Base-by-base conservation (phyloP, 1,284 basidiomycete genomes). In the Mycena sp. region DNA sequence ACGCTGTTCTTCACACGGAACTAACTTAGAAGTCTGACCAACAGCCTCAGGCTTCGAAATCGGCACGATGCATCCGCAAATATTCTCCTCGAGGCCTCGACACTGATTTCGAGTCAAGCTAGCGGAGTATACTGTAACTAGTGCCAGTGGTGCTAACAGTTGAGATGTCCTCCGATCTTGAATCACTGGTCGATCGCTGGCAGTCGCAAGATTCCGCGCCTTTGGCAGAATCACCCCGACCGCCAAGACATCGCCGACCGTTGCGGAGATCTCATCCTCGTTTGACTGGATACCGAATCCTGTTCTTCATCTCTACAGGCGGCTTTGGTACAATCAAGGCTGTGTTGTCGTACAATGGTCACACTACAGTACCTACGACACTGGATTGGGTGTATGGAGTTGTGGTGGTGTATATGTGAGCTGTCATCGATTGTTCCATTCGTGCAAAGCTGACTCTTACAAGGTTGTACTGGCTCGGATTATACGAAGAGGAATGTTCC, bases 341-440 rank as follows among this genome's bases (percentile, higher is more conserved):
- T 7, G 64, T 61, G 25, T 60, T 70, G 10, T 69, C 75, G 17
- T 74, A 74, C 58, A 54, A 65, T 10, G 74, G 73, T 11, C 61
- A 71, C 29, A 73, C 69, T 5, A 73, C 71, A 14, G 68, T 68
- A 12, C 71, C 73, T 4, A 72, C 68, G 25, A 72, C 74, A 11
- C 32, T 75, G 23, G 74, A 76, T 56, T 74, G 72, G 74, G 32
- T 73, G 14, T 74, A 72, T 56, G 72, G 73, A 1, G 71, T 76
- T 21, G 53, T 72, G 19, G 67, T 70, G 2, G 73, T 71, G 58
- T 61, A 51, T 38, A 30, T 12, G 59, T 61, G 38, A 61, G 59
- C 19, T 9, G 23, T 35, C 17, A 14, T 21, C 4, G 4, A 26
- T 26, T 17, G 23, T 35, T 30, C 4, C 10, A 6, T 4, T 12